Evolutionary conservation across 1,139 yeast genomes (phyloP), one percentile per base, ranked within the genome.

Genomic region (Debaryomyces psychrophilus): DNA sequence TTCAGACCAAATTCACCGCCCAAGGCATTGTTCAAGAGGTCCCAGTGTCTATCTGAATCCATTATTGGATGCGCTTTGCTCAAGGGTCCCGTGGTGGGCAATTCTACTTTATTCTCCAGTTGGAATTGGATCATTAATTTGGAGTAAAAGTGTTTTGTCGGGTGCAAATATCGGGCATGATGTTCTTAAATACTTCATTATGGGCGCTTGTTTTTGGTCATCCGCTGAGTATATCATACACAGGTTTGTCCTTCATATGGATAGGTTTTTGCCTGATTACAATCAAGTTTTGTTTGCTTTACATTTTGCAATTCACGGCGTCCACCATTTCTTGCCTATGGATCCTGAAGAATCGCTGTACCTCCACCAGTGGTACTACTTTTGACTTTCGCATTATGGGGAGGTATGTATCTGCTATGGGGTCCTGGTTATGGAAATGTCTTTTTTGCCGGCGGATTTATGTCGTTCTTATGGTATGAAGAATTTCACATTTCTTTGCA

Each of bases 71-170:
- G 9, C n/a, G 11, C 18, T 34, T 23, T 34, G 9, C 20, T 34
- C 37, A 12, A 20, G 37, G 11, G 37, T 34, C 20, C 37, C 37
- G 8, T 34, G 37, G 37, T 34, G 37, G 37, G 37, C 37, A n/a
- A 34, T 34, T 22, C 4, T 34, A 22, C 5, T 34, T 8, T 34
- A 34, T 20, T 20, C 37, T 4, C 37, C 37, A n/a, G 8, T 23
- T 22, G 37, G 17, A 22, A 22, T 34, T 14, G 12, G 6, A 4
- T 9, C 37, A 5, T 34, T 34, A 8, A 12, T 34, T n/a, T 11
- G 15, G 25, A 27, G 37, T 2, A 34, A 20, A 22, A 20, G 12
- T n/a, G 15, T 15, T 4, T 34, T 34, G 27, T 12, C 8, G 7
- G 27, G 28, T 18, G 27, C 27, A 6, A 4, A 5, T 11, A 20